These are phyloP conservation scores for Fusarium tanahbumbuense DNA, from an alignment of 2,329 filamentous ascomycete genomes.

Conservation along the genomic window DNA sequence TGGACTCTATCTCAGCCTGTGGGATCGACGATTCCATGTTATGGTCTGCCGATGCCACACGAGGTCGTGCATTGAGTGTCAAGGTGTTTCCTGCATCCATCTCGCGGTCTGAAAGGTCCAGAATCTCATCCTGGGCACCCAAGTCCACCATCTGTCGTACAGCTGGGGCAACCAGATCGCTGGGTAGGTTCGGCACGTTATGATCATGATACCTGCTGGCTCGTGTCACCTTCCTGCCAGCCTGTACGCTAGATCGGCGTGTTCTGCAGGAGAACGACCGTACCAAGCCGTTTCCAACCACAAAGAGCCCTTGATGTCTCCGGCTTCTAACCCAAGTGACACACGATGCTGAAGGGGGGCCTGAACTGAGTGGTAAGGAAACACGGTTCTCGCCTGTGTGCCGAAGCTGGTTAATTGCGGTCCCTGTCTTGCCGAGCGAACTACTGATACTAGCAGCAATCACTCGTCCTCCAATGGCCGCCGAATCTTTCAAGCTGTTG, in stretches of 20 bases:
- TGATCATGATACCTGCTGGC: constrained; percentile 73
- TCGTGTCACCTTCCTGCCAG: constrained; percentile 64
- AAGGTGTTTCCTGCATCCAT: constrained; percentile 66
- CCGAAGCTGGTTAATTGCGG: constrained; percentile 75
- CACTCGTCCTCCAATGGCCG: constrained; percentile 76
- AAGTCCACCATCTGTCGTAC: constrained; percentile 64
- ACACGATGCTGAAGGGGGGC: constrained; percentile 67
- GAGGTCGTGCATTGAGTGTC: constrained; percentile 59
- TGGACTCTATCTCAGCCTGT: constrained; percentile 92
- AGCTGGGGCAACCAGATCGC: constrained; percentile 67
- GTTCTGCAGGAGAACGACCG: constrained; percentile 72
- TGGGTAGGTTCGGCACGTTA: constrained; percentile 71
- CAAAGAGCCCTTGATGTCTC: constrained; percentile 71
- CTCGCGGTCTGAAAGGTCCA: constrained; percentile 65
- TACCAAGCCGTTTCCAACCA: constrained; percentile 73
- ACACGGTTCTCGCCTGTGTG: constrained; percentile 82
- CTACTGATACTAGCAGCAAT: constrained; percentile 79
- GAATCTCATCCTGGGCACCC: constrained; percentile 65
- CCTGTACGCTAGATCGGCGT: constrained; percentile 65
- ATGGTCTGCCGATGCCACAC: constrained; percentile 53
- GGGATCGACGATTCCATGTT: constrained; percentile 73
- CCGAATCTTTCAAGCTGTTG: constrained; percentile 66
- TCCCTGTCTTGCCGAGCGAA: constrained; percentile 79
- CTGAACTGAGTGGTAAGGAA: constrained; percentile 69
- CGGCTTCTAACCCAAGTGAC: constrained; percentile 74